Evolutionary conservation across 371 early-diverging fungal genomes (phyloP).

Genomic region (Apophysomyces variabilis): DNA sequence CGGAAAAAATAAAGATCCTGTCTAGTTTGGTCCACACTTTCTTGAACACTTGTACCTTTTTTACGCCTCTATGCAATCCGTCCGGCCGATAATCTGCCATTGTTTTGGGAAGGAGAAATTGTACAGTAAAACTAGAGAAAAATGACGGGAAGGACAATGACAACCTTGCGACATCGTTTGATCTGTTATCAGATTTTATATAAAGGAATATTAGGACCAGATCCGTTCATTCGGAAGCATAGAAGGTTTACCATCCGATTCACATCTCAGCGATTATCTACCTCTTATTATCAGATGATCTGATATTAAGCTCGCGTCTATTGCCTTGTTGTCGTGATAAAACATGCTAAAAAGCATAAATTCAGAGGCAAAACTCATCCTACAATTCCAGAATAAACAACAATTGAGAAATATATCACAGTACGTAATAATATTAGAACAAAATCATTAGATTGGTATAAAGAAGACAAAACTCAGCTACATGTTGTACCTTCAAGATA

Average conservation of each 20-base stretch:
- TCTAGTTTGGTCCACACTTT: slow-evolving; percentile 30
- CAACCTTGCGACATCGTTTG: not conserved
- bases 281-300: not conserved
- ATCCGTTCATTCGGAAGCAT: not conserved
- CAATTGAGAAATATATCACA: too few species aligned
- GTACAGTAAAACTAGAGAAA: too few species aligned
- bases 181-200: not conserved
- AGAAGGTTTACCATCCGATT: not conserved
- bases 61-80: slow-evolving; percentile 21
- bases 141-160: too few species aligned
- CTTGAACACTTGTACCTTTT: slow-evolving; percentile 32
- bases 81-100: not conserved
- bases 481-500: too few species aligned
- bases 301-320: not conserved
- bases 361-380: too few species aligned
- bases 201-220: not conserved
- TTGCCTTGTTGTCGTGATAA: not conserved
- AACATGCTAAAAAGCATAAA: too few species aligned
- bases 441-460: too few species aligned
- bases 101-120: not conserved
- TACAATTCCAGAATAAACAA: too few species aligned
- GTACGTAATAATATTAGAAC: too few species aligned
- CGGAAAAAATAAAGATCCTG: slow-evolving; percentile 22
- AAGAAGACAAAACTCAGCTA: too few species aligned
- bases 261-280: not conserved